Evolutionary conservation across 371 early-diverging fungal genomes (phyloP).

Genomic region (Lichtheimia ramosa): DNA sequence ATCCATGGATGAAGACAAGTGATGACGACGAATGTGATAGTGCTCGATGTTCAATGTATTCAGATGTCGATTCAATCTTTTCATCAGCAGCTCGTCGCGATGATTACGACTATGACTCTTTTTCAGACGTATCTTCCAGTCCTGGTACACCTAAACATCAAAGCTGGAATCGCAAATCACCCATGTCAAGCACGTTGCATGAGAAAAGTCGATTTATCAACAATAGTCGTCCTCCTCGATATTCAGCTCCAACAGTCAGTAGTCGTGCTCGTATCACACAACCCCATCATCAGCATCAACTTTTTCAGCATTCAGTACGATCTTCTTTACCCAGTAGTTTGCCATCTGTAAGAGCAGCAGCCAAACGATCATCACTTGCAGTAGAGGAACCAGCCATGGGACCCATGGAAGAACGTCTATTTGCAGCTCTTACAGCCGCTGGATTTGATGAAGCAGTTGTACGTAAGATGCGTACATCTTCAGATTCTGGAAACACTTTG

Average conservation of each 20-base stretch:
- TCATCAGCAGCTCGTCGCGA: conserved; percentile 10
- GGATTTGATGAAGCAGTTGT: conserved; percentile 70
- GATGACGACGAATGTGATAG: conserved; percentile 29
- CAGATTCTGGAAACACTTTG: conserved; percentile 65
- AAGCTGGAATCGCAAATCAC: conserved; percentile 17
- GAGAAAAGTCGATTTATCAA: conserved; percentile 9
- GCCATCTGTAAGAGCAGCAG: conserved; percentile 2
- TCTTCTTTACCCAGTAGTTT: conserved; percentile 9
- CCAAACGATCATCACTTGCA: not conserved
- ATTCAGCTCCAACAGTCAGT: conserved; percentile 32
- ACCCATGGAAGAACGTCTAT: conserved; percentile 47
- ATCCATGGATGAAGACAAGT: conserved; percentile 64
- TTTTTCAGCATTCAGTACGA: conserved; percentile 3
- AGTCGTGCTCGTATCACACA: conserved; percentile 23
- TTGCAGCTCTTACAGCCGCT: conserved; percentile 50
- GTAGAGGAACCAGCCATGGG: conserved; percentile 37
- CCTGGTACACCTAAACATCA: conserved; percentile 6
- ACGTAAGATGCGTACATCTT: conserved; percentile 51
- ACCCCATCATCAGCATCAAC: conserved; percentile 17
- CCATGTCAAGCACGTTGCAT: conserved; percentile 7
- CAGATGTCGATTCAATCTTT: conserved; percentile 32
- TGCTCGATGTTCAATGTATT: conserved; percentile 27
- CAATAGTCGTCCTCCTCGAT: conserved; percentile 28
- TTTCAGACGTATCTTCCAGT: conserved; percentile 16
- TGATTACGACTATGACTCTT: conserved; percentile 24